These are phyloP conservation scores for Sporothrix variecibatus DNA, from an alignment of 2,329 filamentous ascomycete species.

Conservation along the genomic window DNA sequence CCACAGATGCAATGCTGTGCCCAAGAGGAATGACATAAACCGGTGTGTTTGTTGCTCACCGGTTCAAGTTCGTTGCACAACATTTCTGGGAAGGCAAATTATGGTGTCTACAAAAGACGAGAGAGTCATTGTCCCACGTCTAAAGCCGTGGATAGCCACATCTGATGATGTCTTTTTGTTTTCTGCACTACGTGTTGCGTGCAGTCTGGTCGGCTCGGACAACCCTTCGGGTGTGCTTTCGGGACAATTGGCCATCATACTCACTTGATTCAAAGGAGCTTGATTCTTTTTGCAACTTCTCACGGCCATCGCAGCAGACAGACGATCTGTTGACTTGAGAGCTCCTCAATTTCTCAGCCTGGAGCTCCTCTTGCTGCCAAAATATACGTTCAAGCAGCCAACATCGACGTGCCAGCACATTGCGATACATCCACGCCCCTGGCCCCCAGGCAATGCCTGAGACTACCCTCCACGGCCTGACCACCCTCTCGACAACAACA, in stretches of 20 bases:
- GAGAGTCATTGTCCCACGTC: not conserved
- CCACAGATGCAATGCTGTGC: not conserved
- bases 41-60: not conserved
- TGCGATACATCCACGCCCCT: not conserved
- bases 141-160: not conserved
- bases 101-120: too few relatives aligned
- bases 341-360: not conserved
- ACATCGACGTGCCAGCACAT: not conserved
- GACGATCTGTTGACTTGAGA: not conserved
- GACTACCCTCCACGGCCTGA: not conserved
- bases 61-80: not conserved
- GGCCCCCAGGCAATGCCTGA: too few relatives aligned
- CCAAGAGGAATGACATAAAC: not conserved
- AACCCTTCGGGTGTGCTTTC: not conserved
- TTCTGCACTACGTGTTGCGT: slow-evolving; percentile 1
- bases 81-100: not conserved
- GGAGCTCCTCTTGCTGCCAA: not conserved
- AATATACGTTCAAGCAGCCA: not conserved
- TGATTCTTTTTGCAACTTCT: not conserved
- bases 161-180: not conserved
- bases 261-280: not conserved
- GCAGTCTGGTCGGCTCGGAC: not conserved
- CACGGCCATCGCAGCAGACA: not conserved
- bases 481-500: not conserved
- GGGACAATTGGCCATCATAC: not conserved